Percentiles rank a stretch among this genome's conserved stretches.
Conservation (phyloP, 2,329 filamentous ascomycete genomes). For the Plenodomus lindquistii region DNA sequence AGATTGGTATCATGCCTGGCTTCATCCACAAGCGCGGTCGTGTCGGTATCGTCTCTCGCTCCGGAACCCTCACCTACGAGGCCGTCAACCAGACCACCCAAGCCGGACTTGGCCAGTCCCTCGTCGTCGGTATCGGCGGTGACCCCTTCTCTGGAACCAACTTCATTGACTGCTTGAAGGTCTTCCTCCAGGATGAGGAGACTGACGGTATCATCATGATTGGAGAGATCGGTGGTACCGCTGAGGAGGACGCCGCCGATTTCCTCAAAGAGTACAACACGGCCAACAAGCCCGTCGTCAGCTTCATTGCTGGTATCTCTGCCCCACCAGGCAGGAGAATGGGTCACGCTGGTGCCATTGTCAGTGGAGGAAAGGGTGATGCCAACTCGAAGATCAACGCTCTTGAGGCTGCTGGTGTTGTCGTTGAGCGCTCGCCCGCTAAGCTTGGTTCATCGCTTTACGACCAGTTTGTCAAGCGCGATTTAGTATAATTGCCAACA, state of each 20-base stretch:
- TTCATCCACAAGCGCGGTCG: constrained; percentile 99
- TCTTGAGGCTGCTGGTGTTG: constrained; percentile 88
- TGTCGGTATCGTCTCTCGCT: constrained; percentile 97
- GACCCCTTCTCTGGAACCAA: constrained; percentile 99
- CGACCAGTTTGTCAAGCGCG: constrained; percentile 92
- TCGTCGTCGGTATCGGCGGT: constrained; percentile 97
- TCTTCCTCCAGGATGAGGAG: constrained; percentile 94
- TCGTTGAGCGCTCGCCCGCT: constrained; percentile 84
- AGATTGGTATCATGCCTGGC: constrained; percentile 99
- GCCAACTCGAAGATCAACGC: constrained; percentile 98
- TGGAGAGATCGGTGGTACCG: constrained; percentile 95
- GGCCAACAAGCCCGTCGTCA: constrained; percentile 91
- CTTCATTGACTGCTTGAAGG: constrained; percentile 98
- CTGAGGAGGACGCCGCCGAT: constrained; percentile 97
- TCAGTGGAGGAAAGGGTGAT: constrained; percentile 95
- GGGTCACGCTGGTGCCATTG: constrained; percentile 98
- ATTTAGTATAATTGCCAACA: constrained; percentile 72
- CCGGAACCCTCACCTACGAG: constrained; percentile 98
- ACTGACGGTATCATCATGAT: constrained; percentile 99
- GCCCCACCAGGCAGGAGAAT: constrained; percentile 95
- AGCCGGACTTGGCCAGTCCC: constrained; percentile 93
- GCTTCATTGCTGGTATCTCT: constrained; percentile 98
- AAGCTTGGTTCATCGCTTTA: constrained; percentile 90
- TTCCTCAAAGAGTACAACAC: constrained; percentile 93
- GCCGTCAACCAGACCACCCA: constrained; percentile 99